Conservation (phyloP, 2,329 filamentous ascomycete genomes). For the Bipolaris cookei region DNA sequence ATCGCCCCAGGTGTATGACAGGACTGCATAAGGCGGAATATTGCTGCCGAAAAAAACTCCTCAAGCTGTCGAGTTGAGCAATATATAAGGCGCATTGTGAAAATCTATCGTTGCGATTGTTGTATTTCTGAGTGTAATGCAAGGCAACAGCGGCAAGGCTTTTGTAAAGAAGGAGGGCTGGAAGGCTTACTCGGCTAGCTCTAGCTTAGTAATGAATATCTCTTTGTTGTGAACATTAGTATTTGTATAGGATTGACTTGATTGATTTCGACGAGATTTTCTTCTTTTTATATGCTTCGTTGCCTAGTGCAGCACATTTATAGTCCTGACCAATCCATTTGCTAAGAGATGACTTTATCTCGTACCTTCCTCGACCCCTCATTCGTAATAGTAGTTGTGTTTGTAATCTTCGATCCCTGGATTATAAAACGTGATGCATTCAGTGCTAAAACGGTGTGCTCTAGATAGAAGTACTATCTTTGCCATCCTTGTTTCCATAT, state of each 20-base stretch:
- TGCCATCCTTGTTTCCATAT: no score
- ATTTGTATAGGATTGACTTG: background rate
- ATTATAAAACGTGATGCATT: no score
- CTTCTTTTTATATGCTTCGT: background rate
- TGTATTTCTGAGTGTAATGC: background rate
- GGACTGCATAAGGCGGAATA: background rate
- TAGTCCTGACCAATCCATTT: no score
- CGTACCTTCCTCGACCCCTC: no score
- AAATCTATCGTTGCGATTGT: background rate
- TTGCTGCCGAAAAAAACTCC: background rate
- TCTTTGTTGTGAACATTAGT: background rate
- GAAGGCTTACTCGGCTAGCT: background rate
- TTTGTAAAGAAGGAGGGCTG: background rate
- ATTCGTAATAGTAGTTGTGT: no score
- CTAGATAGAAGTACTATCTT: no score
- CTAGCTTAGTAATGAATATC: background rate
- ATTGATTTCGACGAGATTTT: background rate
- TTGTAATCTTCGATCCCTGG: no score
- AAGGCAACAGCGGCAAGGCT: background rate
- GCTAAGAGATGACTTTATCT: no score
- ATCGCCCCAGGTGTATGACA: background rate
- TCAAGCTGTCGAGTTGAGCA: background rate
- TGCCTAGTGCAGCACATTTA: no score
- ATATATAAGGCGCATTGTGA: constrained; percentile 3
- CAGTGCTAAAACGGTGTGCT: background rate